Evolutionary conservation across 2,329 filamentous ascomycete species (phyloP).

Genomic region (Shiraia sp.): DNA sequence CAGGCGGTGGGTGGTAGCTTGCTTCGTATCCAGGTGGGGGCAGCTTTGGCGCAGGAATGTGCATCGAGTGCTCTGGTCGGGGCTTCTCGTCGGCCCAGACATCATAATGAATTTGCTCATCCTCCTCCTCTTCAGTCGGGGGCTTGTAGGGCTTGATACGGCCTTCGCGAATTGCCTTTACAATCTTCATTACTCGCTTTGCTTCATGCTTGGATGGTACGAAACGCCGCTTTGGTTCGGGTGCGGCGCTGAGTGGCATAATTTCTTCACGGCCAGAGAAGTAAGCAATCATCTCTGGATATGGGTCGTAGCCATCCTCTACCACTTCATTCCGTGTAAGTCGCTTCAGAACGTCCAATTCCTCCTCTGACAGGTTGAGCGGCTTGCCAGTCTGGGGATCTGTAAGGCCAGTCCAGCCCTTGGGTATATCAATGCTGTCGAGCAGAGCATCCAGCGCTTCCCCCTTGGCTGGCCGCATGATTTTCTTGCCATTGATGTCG

Average conservation of each 20-base stretch:
- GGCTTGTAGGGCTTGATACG: conserved; percentile 89
- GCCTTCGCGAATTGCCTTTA: conserved; percentile 92
- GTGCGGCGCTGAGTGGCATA: conserved; percentile 93
- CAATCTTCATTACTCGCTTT: conserved; percentile 95
- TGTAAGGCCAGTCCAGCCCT: conserved; percentile 95
- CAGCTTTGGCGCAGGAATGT: conserved; percentile 90
- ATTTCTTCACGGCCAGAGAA: conserved; percentile 88
- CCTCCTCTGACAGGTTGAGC: conserved; percentile 81
- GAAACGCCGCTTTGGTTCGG: conserved; percentile 94
- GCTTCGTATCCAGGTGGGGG: conserved; percentile 92
- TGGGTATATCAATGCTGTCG: conserved; percentile 94
- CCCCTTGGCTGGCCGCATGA: conserved; percentile 92
- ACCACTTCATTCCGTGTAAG: conserved; percentile 88
- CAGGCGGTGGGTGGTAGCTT: conserved; percentile 92
- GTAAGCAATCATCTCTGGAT: conserved; percentile 90
- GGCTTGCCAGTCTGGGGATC: conserved; percentile 94
- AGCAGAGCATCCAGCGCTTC: conserved; percentile 91
- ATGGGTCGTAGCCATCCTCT: conserved; percentile 88
- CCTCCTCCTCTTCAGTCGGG: conserved; percentile 72
- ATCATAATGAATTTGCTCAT: conserved; percentile 77
- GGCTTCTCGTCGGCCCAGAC: conserved; percentile 93
- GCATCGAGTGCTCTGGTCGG: conserved; percentile 84
- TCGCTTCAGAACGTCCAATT: conserved; percentile 84
- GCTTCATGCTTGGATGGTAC: conserved; percentile 96
- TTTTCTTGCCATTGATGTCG: conserved; percentile 97